A percentile compares a stretch with the other conserved stretches of the same genome.
Conservation (phyloP, 371 early-diverging fungal species). For the Sporodiniella umbellata region DNA sequence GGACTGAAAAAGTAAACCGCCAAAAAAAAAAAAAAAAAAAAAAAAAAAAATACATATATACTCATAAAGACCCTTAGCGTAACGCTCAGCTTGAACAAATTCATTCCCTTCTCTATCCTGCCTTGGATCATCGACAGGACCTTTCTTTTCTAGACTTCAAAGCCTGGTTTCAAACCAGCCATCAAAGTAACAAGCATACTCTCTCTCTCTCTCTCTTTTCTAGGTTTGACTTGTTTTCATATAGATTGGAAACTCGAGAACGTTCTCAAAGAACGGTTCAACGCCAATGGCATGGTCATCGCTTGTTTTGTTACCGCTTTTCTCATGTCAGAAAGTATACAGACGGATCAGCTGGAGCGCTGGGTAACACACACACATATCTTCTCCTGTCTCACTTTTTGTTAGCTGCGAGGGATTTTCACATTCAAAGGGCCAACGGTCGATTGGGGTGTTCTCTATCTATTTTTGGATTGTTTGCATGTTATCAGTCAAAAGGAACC, state of each 20-base stretch:
- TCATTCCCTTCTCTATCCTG: constrained; percentile 16
- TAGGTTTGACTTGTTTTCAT: not conserved
- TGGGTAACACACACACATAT: constrained; percentile 8
- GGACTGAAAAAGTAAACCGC: constrained; percentile 5
- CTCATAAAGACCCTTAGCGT: no score
- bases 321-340: constrained; percentile 4
- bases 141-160: constrained; percentile 5
- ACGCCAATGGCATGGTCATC: constrained; percentile 7
- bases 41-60: no score
- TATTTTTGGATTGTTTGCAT: constrained; percentile 6
- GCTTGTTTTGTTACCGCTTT: constrained; percentile 11
- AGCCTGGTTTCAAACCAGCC: constrained; percentile 14
- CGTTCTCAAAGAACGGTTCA: constrained; percentile 3
- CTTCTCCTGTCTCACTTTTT: not conserved
- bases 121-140: constrained; percentile 9
- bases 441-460: not conserved
- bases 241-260: not conserved
- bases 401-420: not conserved
- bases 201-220: not conserved
- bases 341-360: constrained; percentile 11
- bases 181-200: constrained; percentile 3
- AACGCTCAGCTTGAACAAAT: not conserved
- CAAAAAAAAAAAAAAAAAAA: not conserved
- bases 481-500: no score
- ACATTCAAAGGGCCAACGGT: not conserved